These are phyloP conservation scores for Penicillium maclennaniae DNA, from an alignment of 495 filamentous ascomycete species.

Conservation along the genomic window DNA sequence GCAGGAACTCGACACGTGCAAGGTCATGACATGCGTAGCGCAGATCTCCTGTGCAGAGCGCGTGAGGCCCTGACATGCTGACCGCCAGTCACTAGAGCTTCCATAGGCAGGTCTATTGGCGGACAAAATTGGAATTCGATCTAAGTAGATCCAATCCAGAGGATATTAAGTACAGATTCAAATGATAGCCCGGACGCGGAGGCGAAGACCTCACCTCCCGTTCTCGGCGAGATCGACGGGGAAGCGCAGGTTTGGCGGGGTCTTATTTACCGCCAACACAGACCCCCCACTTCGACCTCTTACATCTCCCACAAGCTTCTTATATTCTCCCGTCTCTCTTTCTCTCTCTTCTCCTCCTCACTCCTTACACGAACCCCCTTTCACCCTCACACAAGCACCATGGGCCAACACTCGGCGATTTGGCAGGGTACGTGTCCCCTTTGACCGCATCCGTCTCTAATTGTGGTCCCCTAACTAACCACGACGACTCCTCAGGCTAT, in stretches of 20 bases:
- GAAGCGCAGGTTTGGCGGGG: constrained; percentile 20
- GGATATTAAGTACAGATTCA: neutral
- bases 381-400: constrained; percentile 20
- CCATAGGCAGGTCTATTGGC: no score
- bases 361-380: constrained; percentile 13
- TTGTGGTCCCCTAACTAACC: constrained; percentile 10
- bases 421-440: constrained; percentile 54
- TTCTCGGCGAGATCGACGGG: constrained; percentile 11
- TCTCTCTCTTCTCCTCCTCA: constrained; percentile 10
- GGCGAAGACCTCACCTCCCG: neutral
- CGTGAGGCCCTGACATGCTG: neutral
- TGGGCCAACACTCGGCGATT: constrained; percentile 41
- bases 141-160: neutral
- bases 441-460: constrained; percentile 8
- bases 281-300: constrained; percentile 25
- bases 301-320: constrained; percentile 22
- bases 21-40: neutral
- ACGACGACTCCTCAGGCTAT: constrained; percentile 49
- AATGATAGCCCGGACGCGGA: neutral
- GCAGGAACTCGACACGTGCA: constrained; percentile 1
- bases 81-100: neutral
- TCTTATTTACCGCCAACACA: constrained; percentile 33
- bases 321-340: constrained; percentile 5
- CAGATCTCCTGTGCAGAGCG: constrained; percentile 1
- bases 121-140: neutral